These are phyloP conservation scores for Talaromyces amestolkiae DNA, from an alignment of 2,329 filamentous ascomycete species.

Conservation along the genomic window DNA sequence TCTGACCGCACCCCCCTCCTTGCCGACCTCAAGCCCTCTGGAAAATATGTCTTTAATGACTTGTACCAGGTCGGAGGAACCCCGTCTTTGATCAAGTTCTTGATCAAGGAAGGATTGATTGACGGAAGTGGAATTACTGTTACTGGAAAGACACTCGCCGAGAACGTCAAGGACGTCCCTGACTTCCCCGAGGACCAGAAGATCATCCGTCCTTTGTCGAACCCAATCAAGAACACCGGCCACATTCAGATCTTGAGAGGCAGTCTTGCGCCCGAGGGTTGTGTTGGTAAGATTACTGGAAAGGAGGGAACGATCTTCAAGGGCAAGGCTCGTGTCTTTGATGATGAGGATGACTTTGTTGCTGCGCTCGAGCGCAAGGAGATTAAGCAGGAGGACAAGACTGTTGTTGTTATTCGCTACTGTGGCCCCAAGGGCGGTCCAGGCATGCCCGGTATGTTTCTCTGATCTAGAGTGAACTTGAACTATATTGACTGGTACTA, in stretches of 20 bases:
- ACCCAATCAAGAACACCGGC: slow-evolving; percentile 68
- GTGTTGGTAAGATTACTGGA: slow-evolving; percentile 73
- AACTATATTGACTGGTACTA: background rate
- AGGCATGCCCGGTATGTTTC: slow-evolving; percentile 58
- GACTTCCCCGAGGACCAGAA: slow-evolving; percentile 67
- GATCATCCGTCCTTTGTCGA: slow-evolving; percentile 65
- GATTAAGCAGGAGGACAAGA: slow-evolving; percentile 73
- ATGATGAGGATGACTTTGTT: slow-evolving; percentile 68
- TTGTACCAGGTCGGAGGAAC: slow-evolving; percentile 58
- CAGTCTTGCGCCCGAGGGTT: slow-evolving; percentile 66
- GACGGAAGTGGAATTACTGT: slow-evolving; percentile 61
- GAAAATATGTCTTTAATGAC: slow-evolving; percentile 62
- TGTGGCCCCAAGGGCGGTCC: slow-evolving; percentile 71
- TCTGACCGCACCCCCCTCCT: slow-evolving; percentile 77
- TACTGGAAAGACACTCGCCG: slow-evolving; percentile 57
- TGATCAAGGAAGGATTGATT: slow-evolving; percentile 58
- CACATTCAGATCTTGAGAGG: slow-evolving; percentile 73
- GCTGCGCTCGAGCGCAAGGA: slow-evolving; percentile 63
- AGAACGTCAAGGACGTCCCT: slow-evolving; percentile 58
- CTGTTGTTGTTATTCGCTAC: slow-evolving; percentile 72
- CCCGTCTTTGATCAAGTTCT: slow-evolving; percentile 57
- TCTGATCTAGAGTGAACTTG: background rate
- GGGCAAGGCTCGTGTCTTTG: slow-evolving; percentile 68
- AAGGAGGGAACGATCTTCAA: slow-evolving; percentile 68
- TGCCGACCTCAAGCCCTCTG: slow-evolving; percentile 77